These are phyloP conservation scores for Solanum gandarillasii DNA, from an alignment of 257 asterid species.

Conservation along the genomic window DNA sequence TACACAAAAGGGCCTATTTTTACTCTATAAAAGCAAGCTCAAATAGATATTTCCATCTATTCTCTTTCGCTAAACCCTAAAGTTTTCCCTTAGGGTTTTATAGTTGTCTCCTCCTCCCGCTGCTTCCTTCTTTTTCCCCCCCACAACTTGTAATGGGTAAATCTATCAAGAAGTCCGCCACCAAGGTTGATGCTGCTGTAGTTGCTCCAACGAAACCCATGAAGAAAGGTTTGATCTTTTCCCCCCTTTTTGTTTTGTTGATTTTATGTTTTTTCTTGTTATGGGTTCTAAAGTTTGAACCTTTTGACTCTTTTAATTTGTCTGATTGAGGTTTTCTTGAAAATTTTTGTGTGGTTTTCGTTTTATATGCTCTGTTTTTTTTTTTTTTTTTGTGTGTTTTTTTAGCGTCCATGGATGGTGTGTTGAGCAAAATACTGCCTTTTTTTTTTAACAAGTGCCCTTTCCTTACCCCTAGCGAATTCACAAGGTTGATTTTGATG, in stretches of 20 bases:
- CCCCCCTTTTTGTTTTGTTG: neutral
- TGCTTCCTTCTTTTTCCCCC: no score
- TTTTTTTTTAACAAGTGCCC: neutral
- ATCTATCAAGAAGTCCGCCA: conserved; percentile 18
- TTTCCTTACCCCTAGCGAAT: neutral
- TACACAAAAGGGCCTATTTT: neutral
- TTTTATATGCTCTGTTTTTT: neutral
- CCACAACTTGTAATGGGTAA: conserved; percentile 17
- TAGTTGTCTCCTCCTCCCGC: neutral
- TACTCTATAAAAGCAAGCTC: neutral
- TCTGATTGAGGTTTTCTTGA: neutral
- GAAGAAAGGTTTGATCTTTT: conserved; percentile 40
- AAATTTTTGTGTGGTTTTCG: neutral
- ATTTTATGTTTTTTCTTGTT: neutral
- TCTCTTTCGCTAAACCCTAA: conserved; percentile 11
- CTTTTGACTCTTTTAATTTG: neutral
- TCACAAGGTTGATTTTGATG: neutral
- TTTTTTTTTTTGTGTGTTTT: neutral
- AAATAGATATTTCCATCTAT: neutral
- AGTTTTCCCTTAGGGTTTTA: conserved; percentile 9
- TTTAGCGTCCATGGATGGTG: neutral
- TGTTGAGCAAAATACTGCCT: neutral
- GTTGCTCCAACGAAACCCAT: conserved; percentile 26
- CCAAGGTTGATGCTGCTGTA: conserved; percentile 21
- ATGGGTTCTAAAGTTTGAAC: neutral